Evolutionary conservation across 75 land plant species (phyloP), one percentile per base, ranked within the genome.

Genomic region (Cunninghamia lanceolata): DNA sequence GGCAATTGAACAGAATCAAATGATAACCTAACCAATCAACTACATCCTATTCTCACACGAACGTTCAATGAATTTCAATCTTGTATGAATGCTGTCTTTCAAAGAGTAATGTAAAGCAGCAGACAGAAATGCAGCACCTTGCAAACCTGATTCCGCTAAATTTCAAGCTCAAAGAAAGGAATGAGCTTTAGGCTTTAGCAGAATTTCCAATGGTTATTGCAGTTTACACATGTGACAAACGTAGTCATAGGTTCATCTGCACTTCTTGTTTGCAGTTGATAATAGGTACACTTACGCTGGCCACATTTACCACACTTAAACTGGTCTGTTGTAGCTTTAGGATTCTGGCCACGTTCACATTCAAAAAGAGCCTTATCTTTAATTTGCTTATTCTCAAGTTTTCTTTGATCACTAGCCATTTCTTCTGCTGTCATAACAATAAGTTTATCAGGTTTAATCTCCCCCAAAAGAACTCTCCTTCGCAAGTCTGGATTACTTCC

Each of bases 231-330:
- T 5, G 99, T 96, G 6, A 97, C 95, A 88, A 86, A 97, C 14
- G 99, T 97, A 3, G 99, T 97, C 99, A 97, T 97, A 36, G 99
- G 99, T 85, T 97, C 99, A 93, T 97, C 99, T 16, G 99, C 99
- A 91, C 96, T 94, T 84, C 99, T 63, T 14, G 98, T 97, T 88
- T 97, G 99, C 98, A 94, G 66, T 83, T 97, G 99, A 84, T 94
- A 94, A 85, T 97, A 97, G 2, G 98, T 97, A 36, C 88, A 85
- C 86, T 96, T 91, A 40, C 97, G 88, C 85, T 96, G 93, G 74
- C 92, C 92, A 85, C 99, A 97, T 50, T 94, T 89, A 17, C 92
- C 91, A 85, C 99, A 97, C 85, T 91, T 97, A 89, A 97, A 97
- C 88, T 94, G 93, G 86, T 97, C 96, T 32, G 98, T 96, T 7